Evolutionary conservation across 2,329 filamentous ascomycete genomes (phyloP), one percentile per base, ranked within the genome.

Genomic region (Aspergillus calidoustus): DNA sequence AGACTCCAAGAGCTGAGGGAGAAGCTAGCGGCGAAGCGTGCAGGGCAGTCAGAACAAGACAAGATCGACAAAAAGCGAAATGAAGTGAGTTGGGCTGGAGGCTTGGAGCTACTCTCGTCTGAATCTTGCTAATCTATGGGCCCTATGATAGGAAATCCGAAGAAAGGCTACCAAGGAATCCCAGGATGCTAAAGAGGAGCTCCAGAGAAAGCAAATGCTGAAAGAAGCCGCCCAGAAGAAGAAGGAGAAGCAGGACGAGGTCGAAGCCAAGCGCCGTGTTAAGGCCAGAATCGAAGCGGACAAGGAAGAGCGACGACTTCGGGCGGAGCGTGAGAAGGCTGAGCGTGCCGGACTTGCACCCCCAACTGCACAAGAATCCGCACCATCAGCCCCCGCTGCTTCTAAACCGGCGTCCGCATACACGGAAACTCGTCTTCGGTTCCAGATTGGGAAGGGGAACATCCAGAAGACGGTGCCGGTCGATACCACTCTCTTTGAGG

Each of bases 241-340:
- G 58, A 87, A 89, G 71, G 95, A 99, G 81, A 97, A 97, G 82
- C 81, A 86, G 47, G 92, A 90, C 17, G 95, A 98, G 57, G 77
- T 90, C 8, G 92, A 92, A 48, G 94, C 92, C 11, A 95, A 94
- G 83, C 91, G 90, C 78, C 87, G 91, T 41, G 94, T 97, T 76
- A 90, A 93, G 79, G 93, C 92, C 60, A 93, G 93, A 84, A 97
- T 99, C 66, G 93, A 95, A 69, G 93, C 91, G 15, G 93, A 98
- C 81, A 97, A 96, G 82, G 91, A 92, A 69, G 93, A 94, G 71
- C 88, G 95, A 57, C 89, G 91, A 66, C 85, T 90, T 66, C 96
- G 95, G 76, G 89, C 92, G 3, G 95, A 97, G 72, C 83, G 87
- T 60, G 91, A 92, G 69, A 96, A 94, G 80, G 93, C 93, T 0